These are phyloP conservation scores for Rhizopogon roseolus DNA, from an alignment of 768 basidiomycete genomes.

Conservation along the genomic window DNA sequence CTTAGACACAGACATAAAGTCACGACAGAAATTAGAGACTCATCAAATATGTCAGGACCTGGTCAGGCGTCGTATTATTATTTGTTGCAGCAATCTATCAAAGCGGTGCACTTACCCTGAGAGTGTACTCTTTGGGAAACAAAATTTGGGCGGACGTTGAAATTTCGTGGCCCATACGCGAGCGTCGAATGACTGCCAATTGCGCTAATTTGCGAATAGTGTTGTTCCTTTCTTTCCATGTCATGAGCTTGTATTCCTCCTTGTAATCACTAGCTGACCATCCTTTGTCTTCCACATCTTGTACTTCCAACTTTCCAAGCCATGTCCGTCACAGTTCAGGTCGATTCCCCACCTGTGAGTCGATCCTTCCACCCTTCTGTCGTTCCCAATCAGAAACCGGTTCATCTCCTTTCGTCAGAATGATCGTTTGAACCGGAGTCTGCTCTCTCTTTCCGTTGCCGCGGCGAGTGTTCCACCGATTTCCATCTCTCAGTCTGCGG, in stretches of 20 bases:
- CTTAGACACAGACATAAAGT: background rate
- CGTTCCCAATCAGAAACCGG: background rate
- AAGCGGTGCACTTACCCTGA: background rate
- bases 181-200: background rate
- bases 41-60: background rate
- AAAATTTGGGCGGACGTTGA: slow-evolving; percentile 25
- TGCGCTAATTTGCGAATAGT: background rate
- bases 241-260: slow-evolving; percentile 8
- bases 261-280: slow-evolving; percentile 5
- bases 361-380: background rate
- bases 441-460: slow-evolving; percentile 66
- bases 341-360: slow-evolving; percentile 8
- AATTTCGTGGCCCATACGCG: slow-evolving; percentile 10
- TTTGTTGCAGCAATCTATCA: background rate
- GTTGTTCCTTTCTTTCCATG: slow-evolving; percentile 5
- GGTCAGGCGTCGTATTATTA: background rate
- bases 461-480: slow-evolving; percentile 50
- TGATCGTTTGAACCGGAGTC: slow-evolving; percentile 29
- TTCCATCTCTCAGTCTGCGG: slow-evolving; percentile 21
- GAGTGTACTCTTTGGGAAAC: slow-evolving; percentile 3
- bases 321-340: slow-evolving; percentile 6
- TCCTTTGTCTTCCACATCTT: background rate
- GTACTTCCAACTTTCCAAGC: background rate
- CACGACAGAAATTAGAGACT: background rate
- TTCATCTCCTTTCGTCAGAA: slow-evolving; percentile 2